Evolutionary conservation across 768 basidiomycete genomes (phyloP), one percentile per base, ranked within the genome.

Genomic region (Pisolithus tinctorius): DNA sequence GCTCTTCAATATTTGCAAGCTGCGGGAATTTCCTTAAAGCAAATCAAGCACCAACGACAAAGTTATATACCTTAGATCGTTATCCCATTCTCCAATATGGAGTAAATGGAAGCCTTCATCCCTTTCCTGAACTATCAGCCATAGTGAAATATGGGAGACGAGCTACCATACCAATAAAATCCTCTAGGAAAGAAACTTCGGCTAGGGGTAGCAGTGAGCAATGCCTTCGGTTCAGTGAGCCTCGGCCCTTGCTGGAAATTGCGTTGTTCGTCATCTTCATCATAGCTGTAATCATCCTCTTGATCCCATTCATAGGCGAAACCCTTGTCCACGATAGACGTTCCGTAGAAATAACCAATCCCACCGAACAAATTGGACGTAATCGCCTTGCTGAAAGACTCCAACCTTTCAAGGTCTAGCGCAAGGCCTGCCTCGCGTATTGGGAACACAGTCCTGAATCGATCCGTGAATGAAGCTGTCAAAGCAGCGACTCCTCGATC

Each of bases 111-210:
- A 98, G 1, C 94, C 94, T 69, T 98, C 94, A 66, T 98, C 94
- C 94, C 89, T 92, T 60, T 10, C 45, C 17, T 23, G 49, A 25
- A 14, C 11, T 51, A 47, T 26, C 11, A 44, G 40, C 34, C 5
- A 34, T 51, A 42, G 27, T 40, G 43, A 31, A 16, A 11, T n/a
- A 45, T 6, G 1, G 3, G 6, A 27, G 25, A 51, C 49, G 29
- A 43, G 13, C n/a, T n/a, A 45, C 41, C 65, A 47, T 66, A 88
- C 89, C 94, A 98, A 68, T 98, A 98, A 69, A 98, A 98, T 16
- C 94, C 94, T 65, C 94, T 77, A 0, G 94, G 94, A 75, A 98
- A 98, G 74, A 98, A 98, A 58, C 92, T 93, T 34, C 95, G 78
- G 63, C 93, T 95, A 4, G 94, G 94, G 0, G 95, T 98, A 1